Evolutionary conservation across 495 filamentous ascomycete genomes (phyloP).

Genomic region (Pseudoneurospora amorphoporcata): DNA sequence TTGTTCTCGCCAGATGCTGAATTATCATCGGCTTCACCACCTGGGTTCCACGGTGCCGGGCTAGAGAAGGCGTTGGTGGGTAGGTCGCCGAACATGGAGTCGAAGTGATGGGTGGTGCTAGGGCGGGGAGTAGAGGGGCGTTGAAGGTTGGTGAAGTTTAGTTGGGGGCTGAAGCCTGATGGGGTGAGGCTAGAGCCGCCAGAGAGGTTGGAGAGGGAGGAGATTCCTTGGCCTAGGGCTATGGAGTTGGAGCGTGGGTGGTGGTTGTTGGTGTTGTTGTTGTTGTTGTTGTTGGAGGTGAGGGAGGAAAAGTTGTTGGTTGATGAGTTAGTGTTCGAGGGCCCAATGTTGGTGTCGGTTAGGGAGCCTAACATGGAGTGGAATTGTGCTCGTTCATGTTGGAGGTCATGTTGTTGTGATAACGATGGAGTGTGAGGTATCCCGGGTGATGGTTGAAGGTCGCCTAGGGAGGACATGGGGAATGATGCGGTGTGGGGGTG

Average conservation of each 20-base stretch:
- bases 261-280: neutral
- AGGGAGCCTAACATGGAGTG: constrained; percentile 14
- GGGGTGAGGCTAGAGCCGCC: neutral
- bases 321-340: neutral
- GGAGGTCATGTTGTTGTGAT: constrained; percentile 11
- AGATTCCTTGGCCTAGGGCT: constrained; percentile 1
- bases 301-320: constrained; percentile 12
- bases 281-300: neutral
- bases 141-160: constrained; percentile 12
- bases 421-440: constrained; percentile 24
- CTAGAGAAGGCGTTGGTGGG: constrained; percentile 36
- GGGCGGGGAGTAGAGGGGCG: constrained; percentile 10
- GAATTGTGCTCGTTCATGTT: constrained; percentile 2
- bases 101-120: constrained; percentile 27
- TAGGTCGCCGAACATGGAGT: constrained; percentile 46
- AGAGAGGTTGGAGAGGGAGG: constrained; percentile 5
- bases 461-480: constrained; percentile 14
- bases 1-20: constrained; percentile 9
- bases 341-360: constrained; percentile 5
- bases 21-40: too few species aligned
- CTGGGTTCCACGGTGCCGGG: constrained; percentile 28
- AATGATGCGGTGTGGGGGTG: constrained; percentile 23
- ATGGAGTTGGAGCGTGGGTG: neutral
- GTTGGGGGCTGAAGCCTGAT: constrained; percentile 16
- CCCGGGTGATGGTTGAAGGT: constrained; percentile 16